Evolutionary conservation across 2,329 filamentous ascomycete genomes (phyloP), one percentile per base, ranked within the genome.

Genomic region (Scorias spongiosa): DNA sequence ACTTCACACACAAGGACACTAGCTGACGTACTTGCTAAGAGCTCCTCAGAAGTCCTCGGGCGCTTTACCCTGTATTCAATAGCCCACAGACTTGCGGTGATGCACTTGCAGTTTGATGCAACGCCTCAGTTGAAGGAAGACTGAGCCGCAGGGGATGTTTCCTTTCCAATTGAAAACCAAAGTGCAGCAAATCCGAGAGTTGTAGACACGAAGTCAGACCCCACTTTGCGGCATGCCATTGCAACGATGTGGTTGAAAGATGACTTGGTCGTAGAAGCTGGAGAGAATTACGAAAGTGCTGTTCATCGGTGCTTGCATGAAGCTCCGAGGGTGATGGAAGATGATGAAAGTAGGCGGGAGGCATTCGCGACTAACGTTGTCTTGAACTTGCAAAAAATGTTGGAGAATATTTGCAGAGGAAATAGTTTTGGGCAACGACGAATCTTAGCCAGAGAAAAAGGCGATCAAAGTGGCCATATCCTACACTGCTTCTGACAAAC

Each of bases 21-120:
- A 7, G 41, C 44, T n/a, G 42, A 46, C 2, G 10, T 47, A 11
- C 36, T 49, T 10, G 26, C 42, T 2, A 40, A 34, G 2, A 42
- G 41, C 3, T 47, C 29, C 9, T 42, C 48, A 5, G 12, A 41
- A 2, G 41, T 38, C 2, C 20, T 56, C 15, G 53, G 43, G 9
- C 46, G 56, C 6, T 47, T 52, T 1, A 48, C 57, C 36, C 46
- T 56, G 10, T 58, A 55, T 44, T 48, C 11, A 2, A 42, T 58
- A 11, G 56, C 56, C 11, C 40, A 52, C 3, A 51, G 49, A 1
- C 30, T 58, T 12, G 51, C 54, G 2, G 54, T 51, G 5, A 55
- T 54, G 7, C 51, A 51, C 28, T 43, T 57, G 2, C 56, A 57
- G 41, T 51, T 58, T 1, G 43, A 56, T 17, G 45, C 49, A 2